Base-by-base conservation (phyloP, 495 filamentous ascomycete species). In the Lasiosphaeria ovina region DNA sequence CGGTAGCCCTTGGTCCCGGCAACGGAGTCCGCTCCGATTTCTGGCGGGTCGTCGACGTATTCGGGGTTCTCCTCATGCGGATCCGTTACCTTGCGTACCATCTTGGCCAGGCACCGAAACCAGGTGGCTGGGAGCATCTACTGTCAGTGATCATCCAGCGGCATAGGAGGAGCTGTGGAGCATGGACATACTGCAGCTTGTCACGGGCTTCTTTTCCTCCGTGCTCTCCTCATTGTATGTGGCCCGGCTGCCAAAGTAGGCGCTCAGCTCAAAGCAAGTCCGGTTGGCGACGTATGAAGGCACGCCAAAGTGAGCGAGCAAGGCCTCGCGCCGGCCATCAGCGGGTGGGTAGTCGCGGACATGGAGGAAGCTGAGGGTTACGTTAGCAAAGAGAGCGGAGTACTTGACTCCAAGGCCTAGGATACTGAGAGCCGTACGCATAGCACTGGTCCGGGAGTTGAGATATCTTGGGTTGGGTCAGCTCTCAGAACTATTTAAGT, bases 201-300 rank as follows among this genome's bases (percentile, higher is more conserved):
- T 58, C 6, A 65, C 35, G 51, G 14, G 45, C 11, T 55, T 53
- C 7, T 17, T 17, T 11, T 11, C 11, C 35, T 60, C 57, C 5
- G 7, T n/a, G 42, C 36, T 47, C 33, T 33, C 31, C 35, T 60
- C 57, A 31, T 55, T 48, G 38, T 57, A 66, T 17, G n/a, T 50
- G 34, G 58, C 36, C 4, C 54, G 61, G 51, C 55, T 55, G 6
- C 66, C 66, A 49, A 62, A 66, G 61, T 61, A 69, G 42, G 63
- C 66, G 51, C 66, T 69, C 3, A 69, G 12, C 38, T 69, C 66
- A 34, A 69, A 66, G 47, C 66, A 69, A 11, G 66, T 66, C 14
- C 61, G 42, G 34, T 53, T 62, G 17, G 58, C 63, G n/a, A 69
- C 55, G 35, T 61, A 69, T 8, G 14, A 8, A n/a, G 66, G 66